A percentile compares a stretch with the other conserved stretches of the same genome.
These are phyloP conservation scores for Cordyceps cateniannulata DNA, from an alignment of 2,329 filamentous ascomycete species.

Conservation along the genomic window DNA sequence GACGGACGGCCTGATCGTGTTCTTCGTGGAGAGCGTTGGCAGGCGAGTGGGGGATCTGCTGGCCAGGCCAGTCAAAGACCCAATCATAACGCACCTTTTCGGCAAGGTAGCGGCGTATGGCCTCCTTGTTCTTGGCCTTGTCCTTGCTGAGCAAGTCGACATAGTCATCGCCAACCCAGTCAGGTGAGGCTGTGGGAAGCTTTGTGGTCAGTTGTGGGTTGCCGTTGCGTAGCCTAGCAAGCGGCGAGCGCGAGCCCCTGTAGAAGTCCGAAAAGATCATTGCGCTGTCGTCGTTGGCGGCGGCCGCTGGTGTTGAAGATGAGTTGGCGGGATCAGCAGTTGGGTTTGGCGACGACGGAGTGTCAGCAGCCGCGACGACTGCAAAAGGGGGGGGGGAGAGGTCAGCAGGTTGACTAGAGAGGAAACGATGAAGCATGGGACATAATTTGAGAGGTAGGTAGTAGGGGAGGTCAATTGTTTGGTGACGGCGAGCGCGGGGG, in stretches of 20 bases:
- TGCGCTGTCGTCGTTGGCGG: constrained; percentile 5
- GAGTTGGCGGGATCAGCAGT: not conserved
- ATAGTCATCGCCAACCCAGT: constrained; percentile 45
- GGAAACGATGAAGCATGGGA: not conserved
- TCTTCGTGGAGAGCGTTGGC: not conserved
- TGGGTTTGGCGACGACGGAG: not conserved
- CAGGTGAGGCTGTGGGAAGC: constrained; percentile 23
- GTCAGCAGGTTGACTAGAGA: not conserved
- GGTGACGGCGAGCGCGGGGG: not conserved
- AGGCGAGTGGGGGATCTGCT: constrained; percentile 5
- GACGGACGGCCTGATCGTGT: not conserved
- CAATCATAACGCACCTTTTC: constrained; percentile 53
- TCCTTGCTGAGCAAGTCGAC: constrained; percentile 56
- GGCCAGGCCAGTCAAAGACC: constrained; percentile 51
- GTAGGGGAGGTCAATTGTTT: not conserved
- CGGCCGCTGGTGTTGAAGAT: not conserved
- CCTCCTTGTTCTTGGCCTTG: constrained; percentile 56
- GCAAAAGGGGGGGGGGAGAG: not conserved
- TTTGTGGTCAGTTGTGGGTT: constrained; percentile 23
- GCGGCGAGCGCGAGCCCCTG: constrained; percentile 47
- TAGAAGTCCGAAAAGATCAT: constrained; percentile 58
- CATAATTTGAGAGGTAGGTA: not conserved
- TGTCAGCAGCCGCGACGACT: not conserved
- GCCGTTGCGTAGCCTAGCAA: constrained; percentile 43
- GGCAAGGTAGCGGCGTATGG: constrained; percentile 49